Conservation (phyloP, 2,329 filamentous ascomycete genomes). For the Alternaria gansuensis region DNA sequence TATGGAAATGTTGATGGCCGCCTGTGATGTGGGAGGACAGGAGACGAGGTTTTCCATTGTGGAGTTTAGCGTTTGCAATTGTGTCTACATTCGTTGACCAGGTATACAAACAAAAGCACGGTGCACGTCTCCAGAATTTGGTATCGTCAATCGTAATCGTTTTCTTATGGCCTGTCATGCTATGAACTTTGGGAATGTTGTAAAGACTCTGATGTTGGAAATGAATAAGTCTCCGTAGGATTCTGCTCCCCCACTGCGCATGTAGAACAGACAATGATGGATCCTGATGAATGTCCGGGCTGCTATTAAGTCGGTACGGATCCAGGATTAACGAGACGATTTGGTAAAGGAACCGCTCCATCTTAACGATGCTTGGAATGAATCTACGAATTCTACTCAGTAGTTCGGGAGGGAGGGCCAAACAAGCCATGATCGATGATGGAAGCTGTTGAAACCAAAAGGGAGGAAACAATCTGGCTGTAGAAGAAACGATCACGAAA, state of each 20-base stretch:
- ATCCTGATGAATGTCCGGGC: no score
- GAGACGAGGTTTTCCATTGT: not conserved
- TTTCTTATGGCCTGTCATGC: no score
- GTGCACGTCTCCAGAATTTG: no score
- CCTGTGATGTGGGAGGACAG: not conserved
- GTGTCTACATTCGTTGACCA: not conserved
- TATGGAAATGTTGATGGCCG: slow-evolving; percentile 37
- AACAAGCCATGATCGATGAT: not conserved
- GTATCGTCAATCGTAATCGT: no score
- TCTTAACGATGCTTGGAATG: not conserved
- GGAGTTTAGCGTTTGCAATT: not conserved
- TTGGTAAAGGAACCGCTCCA: not conserved
- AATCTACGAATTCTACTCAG: not conserved
- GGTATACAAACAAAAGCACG: not conserved
- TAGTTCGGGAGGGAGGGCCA: not conserved
- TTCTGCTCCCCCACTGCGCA: no score
- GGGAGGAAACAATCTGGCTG: not conserved
- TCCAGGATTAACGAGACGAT: not conserved
- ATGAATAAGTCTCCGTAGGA: no score
- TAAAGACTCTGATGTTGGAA: no score
- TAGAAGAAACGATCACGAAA: not conserved
- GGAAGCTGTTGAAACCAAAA: not conserved
- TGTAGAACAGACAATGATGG: no score
- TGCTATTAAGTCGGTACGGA: not conserved
- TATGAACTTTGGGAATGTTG: no score